Percentiles rank a stretch among this genome's conserved stretches.
These are phyloP conservation scores for Erigeron philadelphicus DNA, from an alignment of 140 eudicot genomes.

Conservation along the genomic window DNA sequence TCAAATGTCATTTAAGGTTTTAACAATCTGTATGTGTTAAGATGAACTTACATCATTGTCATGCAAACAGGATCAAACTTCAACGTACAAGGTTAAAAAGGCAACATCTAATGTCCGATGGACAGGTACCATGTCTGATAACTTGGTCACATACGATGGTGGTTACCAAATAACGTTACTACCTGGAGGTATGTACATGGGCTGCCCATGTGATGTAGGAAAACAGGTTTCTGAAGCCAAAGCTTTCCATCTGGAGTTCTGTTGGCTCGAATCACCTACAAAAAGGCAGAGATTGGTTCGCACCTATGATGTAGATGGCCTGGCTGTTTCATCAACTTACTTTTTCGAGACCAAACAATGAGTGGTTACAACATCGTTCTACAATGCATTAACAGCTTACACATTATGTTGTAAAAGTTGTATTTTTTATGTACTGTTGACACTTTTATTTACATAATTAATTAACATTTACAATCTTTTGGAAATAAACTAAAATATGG, in stretches of 20 bases:
- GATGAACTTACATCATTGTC: constrained; percentile 8
- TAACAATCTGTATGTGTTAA: constrained; percentile 1
- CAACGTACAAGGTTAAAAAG: constrained; percentile 42
- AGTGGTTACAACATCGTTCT: constrained; percentile 19
- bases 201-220: constrained; percentile 72
- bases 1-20: background rate
- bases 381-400: too few species aligned
- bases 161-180: constrained; percentile 64
- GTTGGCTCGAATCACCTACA: constrained; percentile 82
- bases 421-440: too few species aligned
- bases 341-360: constrained; percentile 61
- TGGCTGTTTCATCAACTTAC: constrained; percentile 85
- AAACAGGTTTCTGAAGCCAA: constrained; percentile 60
- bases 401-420: too few species aligned
- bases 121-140: constrained; percentile 56
- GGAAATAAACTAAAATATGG: too few species aligned
- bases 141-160: constrained; percentile 67
- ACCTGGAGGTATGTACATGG: constrained; percentile 98
- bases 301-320: constrained; percentile 78
- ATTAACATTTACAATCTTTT: too few species aligned
- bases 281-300: constrained; percentile 91
- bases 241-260: constrained; percentile 79
- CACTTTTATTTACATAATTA: too few species aligned
- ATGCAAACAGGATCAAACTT: constrained; percentile 49
- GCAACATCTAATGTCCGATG: constrained; percentile 58